phyloP scores from a whole-genome alignment of 2,329 filamentous ascomycete species.

The Aspergillus felis region DNA sequence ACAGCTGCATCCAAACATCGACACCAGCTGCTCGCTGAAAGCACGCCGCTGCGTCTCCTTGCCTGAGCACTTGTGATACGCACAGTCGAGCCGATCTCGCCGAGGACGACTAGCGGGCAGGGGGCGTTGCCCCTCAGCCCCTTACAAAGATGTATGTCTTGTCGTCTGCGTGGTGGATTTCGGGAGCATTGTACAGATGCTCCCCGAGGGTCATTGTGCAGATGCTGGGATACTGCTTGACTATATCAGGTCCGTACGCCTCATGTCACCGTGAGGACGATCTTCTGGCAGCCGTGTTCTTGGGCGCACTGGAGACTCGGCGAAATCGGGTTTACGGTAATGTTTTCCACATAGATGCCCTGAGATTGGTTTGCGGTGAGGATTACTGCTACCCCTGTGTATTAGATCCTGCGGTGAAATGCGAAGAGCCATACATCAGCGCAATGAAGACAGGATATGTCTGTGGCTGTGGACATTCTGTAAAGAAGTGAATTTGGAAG shows the following conservation, averaged over 20 bases:
- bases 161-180: slow-evolving; percentile 33
- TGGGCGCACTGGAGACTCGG: slow-evolving; percentile 22
- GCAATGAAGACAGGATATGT: no score
- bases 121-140: slow-evolving; percentile 20
- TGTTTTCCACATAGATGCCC: slow-evolving; percentile 48
- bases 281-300: slow-evolving; percentile 17
- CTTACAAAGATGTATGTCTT: slow-evolving; percentile 15
- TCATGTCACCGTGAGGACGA: slow-evolving; percentile 28
- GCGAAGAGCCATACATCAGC: no score
- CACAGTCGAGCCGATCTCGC: slow-evolving; percentile 51
- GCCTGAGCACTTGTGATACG: slow-evolving; percentile 41
- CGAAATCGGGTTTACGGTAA: slow-evolving; percentile 46
- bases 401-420: no score
- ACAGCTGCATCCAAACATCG: slow-evolving; percentile 30
- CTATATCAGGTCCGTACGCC: no score
- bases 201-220: slow-evolving; percentile 49
- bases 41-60: slow-evolving; percentile 41
- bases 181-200: slow-evolving; percentile 49
- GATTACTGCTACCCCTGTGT: slow-evolving; percentile 24
- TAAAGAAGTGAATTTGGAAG: no score
- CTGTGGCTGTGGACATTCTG: no score
- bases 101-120: slow-evolving; percentile 43
- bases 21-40: slow-evolving; percentile 42
- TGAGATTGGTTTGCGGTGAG: slow-evolving; percentile 41
- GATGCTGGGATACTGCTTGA: slow-evolving; percentile 22